Evolutionary conservation across 1,284 basidiomycete species (phyloP), one percentile per base, ranked within the genome.

Genomic region (Meripilus lineatus): DNA sequence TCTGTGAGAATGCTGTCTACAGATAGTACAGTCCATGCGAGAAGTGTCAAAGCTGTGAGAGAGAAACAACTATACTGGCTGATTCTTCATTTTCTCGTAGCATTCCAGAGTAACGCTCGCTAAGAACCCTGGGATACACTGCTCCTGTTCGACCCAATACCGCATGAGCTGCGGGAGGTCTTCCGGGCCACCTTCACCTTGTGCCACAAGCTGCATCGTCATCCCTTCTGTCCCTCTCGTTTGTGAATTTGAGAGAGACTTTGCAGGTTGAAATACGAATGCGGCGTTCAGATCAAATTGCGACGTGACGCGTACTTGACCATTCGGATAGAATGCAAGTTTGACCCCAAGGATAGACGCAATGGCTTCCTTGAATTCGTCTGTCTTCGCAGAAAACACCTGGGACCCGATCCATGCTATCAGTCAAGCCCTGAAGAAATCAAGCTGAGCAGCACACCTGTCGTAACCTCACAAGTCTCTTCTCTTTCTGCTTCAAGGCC

Each of bases 291-390:
- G 68, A 57, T 89, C 86, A 61, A 82, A 92, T 46, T 84, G 70
- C n/a, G 82, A 85, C 3, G 89, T 92, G 42, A 93, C 79, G 26
- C 88, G 76, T 33, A 93, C 82, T 50, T 88, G 81, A 0, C 89
- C 89, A 43, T 89, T 91, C 3, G 83, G 84, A 49, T 87, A 83
- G 59, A 93, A 93, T 1, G 83, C 81, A 28, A 93, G 71, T 61
- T 91, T 92, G 52, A 90, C 79, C 2, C 91, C 92, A 1, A 94
- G 75, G 35, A 94, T 80, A 0, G 81, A 79, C 1, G 81, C 79
- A 39, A 93, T 82, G 11, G 87, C 81, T 53, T 89, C 85, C 14
- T 84, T 74, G 64, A 93, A 92, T 57, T 93, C 89, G 38, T 79
- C 74, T 3, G 80, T 81, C 61, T 92, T 93, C 26, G 79, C 77